These are phyloP conservation scores for Neocucurbitaria cava DNA, from an alignment of 2,329 filamentous ascomycete genomes.

Conservation along the genomic window DNA sequence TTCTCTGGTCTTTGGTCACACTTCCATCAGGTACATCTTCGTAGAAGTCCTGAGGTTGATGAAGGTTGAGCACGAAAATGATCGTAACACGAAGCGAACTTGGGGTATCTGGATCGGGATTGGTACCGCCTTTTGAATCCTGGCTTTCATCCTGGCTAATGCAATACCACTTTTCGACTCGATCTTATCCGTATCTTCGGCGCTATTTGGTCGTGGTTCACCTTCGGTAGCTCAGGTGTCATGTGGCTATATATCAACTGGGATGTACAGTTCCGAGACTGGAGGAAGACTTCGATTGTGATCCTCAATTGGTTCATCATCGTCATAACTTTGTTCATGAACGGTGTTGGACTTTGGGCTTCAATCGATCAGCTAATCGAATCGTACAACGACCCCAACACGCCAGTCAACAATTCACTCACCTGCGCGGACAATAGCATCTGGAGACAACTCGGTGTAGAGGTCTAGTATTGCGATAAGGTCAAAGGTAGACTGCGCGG, in stretches of 20 bases:
- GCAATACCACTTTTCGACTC: constrained; percentile 72
- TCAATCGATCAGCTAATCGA: constrained; percentile 4
- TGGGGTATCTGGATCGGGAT: constrained; percentile 46
- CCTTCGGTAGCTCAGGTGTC: constrained; percentile 43
- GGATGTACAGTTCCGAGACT: constrained; percentile 44
- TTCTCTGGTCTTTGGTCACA: constrained; percentile 71
- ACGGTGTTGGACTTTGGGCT: not conserved
- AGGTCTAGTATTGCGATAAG: not conserved
- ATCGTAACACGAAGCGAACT: constrained; percentile 29
- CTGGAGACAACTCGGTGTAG: constrained; percentile 2
- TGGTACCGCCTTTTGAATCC: constrained; percentile 58
- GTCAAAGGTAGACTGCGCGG: too few relatives aligned
- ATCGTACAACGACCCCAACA: constrained; percentile 5
- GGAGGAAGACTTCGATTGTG: constrained; percentile 24
- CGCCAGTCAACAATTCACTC: constrained; percentile 3
- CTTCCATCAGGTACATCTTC: constrained; percentile 69
- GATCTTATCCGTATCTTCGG: constrained; percentile 64
- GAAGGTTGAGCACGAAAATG: constrained; percentile 20
- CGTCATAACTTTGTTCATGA: constrained; percentile 15
- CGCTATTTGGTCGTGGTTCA: constrained; percentile 72
- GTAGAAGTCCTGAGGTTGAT: constrained; percentile 62
- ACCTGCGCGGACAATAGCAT: constrained; percentile 9
- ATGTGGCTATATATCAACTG: constrained; percentile 43
- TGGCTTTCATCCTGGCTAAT: constrained; percentile 71
- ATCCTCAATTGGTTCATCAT: constrained; percentile 18